Base-by-base conservation (phyloP, 2,329 filamentous ascomycete genomes). In the Neospermospora avenae region DNA sequence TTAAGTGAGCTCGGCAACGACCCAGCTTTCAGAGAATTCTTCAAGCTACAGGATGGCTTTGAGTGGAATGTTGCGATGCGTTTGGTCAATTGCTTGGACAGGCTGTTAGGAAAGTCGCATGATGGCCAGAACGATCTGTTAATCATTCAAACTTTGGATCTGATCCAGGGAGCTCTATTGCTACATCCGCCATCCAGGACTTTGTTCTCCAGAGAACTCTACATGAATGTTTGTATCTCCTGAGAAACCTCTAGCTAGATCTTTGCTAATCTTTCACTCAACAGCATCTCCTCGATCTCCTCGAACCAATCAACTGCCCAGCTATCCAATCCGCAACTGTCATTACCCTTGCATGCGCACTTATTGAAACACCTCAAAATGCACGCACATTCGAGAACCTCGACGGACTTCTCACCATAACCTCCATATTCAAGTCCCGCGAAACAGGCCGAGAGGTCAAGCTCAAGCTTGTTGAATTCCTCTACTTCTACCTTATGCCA, bases 401-500 rank as follows among this genome's bases (percentile, higher is more conserved):
- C 67, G 93, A 98, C 73, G 95, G 95, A 58, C 84, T 99, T 4
- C 84, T 96, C 42, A 95, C 92, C 1, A 86, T 98, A 48, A 96
- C 93, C 1, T 93, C 90, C 10, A 83, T 98, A 53, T 97, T 98
- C 84, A 96, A 96, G 75, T 90, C 89, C 65, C 87, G 91, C 62
- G 85, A 87, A 66, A 97, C 93, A 3, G 86, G 86, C 24, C 86
- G 91, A 63, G 90, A 93, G 69, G 93, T 98, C 66, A 97, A 96
- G 78, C 84, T 96, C 72, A 95, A 96, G 75, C 85, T 96, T n/a
- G 88, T 97, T 68, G 95, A 98, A 75, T 98, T 98, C 73, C 78
- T 99, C 55, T 98, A 98, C 80, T 98, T 98, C 76, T 99, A 98
- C 75, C 87, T 99, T 68, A 96, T 98, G 88, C 93, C 93, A 54